Base-by-base conservation (phyloP, 208 protist species). In the Leishmania tarentolae region DNA sequence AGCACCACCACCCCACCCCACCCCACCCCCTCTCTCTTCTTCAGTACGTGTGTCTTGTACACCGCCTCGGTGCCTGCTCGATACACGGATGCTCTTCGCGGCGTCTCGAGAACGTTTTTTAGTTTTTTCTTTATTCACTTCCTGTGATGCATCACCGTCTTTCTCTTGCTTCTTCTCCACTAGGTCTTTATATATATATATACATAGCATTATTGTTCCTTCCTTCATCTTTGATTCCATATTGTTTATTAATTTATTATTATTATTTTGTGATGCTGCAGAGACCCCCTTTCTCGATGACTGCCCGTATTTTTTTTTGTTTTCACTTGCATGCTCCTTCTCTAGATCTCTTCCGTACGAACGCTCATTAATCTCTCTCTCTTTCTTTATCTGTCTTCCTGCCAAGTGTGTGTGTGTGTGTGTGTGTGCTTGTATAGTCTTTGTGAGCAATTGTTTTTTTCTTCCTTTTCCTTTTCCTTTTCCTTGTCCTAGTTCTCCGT, bases 201-300 rank as follows among this genome's bases (percentile, higher is more conserved):
- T 40, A 9, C 35, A 35, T 68, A 31, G 7, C 35, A 28, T 69
- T 44, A 35, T 35, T 69, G 63, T 42, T 69, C 6, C 37, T 69
- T 17, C 13, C 28, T 44, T 4, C 47, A 53, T 57, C 35, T 24
- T 28, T 19, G 47, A 50, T 66, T 47, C 17, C 19, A 37, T 28
- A n/a, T 9, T 78, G 42, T 83, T 85, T 35, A 71, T 44, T 76
- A 75, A 74, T 77, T 52, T n/a, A 35, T 61, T 76, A 31, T 76
- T 57, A 5, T 1, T 73, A 6, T 59, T 65, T 47, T 59, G 17
- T 70, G 35, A 21, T 40, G 35, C 9, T 6, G 35, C 40, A 9
- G 65, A 3, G 65, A 24, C 5, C 35, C 11, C 65, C 19, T 70
- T 42, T 70, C 35, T 37, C 28, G 0, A 19, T 35, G n/a, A n/a